Percentiles rank a stretch among this genome's conserved stretches.
These are phyloP conservation scores for Lepidium sativum DNA, from an alignment of 345 rosid genomes.

Conservation along the genomic window DNA sequence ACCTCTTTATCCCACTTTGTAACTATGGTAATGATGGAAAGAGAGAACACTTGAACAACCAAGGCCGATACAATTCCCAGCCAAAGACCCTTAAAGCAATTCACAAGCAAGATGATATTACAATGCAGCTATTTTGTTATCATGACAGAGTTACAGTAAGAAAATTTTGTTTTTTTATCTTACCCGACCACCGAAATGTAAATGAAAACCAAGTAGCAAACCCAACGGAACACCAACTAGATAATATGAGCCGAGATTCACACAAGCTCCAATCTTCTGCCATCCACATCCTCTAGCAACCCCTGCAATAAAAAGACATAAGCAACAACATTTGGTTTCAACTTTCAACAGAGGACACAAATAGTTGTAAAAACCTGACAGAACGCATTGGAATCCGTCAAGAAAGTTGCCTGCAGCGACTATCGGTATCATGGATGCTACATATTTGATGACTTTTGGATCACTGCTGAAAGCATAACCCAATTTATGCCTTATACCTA, in stretches of 20 bases:
- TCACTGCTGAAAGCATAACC: not conserved
- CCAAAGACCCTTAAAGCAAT: not conserved
- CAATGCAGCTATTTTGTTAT: too few relatives aligned
- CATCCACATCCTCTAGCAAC: constrained; percentile 1
- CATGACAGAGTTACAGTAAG: too few relatives aligned
- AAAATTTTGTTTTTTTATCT: too few relatives aligned
- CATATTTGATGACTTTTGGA: not conserved
- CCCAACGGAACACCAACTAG: not conserved
- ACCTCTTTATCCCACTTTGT: not conserved
- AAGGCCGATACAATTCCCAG: not conserved
- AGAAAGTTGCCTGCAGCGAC: not conserved
- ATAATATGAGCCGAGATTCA: not conserved
- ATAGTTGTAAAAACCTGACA: not conserved
- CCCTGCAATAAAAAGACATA: not conserved
- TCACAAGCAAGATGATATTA: too few relatives aligned
- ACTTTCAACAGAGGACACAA: not conserved
- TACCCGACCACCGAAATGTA: not conserved
- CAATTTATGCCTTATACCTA: not conserved
- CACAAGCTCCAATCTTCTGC: not conserved
- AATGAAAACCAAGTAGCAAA: not conserved
- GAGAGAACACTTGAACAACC: not conserved
- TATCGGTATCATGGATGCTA: not conserved
- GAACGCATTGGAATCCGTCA: not conserved
- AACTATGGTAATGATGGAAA: not conserved
- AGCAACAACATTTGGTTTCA: not conserved